A percentile compares a stretch with the other conserved stretches of the same genome.
Conservation (phyloP, 2,329 filamentous ascomycete genomes). For the Grosmannia huntii region DNA sequence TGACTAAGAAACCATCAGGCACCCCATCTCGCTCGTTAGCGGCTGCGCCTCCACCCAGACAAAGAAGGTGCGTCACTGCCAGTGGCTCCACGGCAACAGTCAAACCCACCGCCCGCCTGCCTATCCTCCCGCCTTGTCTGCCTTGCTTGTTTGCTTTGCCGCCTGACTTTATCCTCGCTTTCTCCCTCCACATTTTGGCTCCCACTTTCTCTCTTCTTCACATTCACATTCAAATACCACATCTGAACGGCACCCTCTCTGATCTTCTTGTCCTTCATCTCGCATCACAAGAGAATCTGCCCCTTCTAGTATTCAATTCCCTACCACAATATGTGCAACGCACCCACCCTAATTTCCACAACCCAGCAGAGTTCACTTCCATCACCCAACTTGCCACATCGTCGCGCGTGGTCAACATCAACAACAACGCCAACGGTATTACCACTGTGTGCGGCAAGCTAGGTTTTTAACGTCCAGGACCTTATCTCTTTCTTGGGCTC, state of each 20-base stretch:
- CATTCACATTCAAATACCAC: background rate
- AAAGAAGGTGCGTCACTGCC: background rate
- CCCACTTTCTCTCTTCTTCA: background rate
- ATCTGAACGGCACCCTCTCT: background rate
- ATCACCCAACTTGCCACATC: background rate
- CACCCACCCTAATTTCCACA: constrained; percentile 10
- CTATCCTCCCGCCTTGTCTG: background rate
- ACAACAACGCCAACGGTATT: background rate
- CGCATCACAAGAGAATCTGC: background rate
- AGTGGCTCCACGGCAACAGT: background rate
- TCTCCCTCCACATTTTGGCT: background rate
- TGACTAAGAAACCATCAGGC: constrained; percentile 1
- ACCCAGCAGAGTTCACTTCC: background rate
- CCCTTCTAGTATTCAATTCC: background rate
- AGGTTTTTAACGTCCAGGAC: background rate
- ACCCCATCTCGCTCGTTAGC: background rate
- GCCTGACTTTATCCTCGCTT: background rate
- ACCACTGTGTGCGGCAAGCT: background rate
- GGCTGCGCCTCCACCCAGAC: background rate
- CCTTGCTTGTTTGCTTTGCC: background rate
- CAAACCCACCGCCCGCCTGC: background rate
- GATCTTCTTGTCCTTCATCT: background rate
- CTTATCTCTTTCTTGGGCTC: background rate
- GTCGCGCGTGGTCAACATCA: background rate
- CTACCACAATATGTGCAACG: constrained; percentile 15